Evolutionary conservation across 371 early-diverging fungal species (phyloP).

Genomic region (Apophysomyces ossiformis): DNA sequence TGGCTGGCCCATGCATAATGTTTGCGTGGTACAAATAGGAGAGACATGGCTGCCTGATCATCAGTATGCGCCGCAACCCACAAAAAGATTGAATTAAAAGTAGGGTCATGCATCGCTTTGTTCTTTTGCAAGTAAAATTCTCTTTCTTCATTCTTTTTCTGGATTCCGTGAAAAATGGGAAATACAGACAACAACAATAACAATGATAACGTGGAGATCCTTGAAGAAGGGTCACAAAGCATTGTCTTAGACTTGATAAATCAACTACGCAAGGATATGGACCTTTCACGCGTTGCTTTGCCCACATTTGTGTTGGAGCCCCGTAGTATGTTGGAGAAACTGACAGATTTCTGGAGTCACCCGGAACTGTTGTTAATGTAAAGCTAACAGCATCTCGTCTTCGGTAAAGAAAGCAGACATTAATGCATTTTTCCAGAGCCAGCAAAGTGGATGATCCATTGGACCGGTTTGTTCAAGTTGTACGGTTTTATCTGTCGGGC

Average conservation of each 20-base stretch:
- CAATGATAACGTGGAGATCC: conserved; percentile 72
- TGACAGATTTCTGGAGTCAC: conserved; percentile 96
- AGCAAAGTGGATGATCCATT: conserved; percentile 71
- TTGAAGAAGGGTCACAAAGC: conserved; percentile 87
- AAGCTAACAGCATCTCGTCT: conserved; percentile 17
- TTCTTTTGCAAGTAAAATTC: not conserved
- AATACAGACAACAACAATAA: conserved; percentile 24
- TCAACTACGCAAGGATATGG: conserved; percentile 90
- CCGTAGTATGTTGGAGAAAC: conserved; percentile 91
- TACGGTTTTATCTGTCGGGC: conserved; percentile 91
- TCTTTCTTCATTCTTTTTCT: conserved; percentile 11
- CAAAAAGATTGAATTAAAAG: conserved; percentile 1
- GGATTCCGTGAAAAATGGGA: conserved; percentile 1
- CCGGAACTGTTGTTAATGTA: conserved; percentile 88
- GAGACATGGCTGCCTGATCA: not conserved
- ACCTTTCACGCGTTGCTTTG: conserved; percentile 88
- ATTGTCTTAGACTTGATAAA: conserved; percentile 85
- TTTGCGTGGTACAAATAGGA: not conserved
- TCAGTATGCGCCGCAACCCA: not conserved
- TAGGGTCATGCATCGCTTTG: not conserved
- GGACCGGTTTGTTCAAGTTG: conserved; percentile 86
- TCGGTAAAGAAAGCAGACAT: not conserved
- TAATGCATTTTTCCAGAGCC: conserved; percentile 43
- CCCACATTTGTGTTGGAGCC: conserved; percentile 98
- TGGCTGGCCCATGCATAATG: not conserved